Percentiles rank a stretch among this genome's conserved stretches.
phyloP scores from a whole-genome alignment of 768 basidiomycete genomes.

The Lyophyllum atratum region DNA sequence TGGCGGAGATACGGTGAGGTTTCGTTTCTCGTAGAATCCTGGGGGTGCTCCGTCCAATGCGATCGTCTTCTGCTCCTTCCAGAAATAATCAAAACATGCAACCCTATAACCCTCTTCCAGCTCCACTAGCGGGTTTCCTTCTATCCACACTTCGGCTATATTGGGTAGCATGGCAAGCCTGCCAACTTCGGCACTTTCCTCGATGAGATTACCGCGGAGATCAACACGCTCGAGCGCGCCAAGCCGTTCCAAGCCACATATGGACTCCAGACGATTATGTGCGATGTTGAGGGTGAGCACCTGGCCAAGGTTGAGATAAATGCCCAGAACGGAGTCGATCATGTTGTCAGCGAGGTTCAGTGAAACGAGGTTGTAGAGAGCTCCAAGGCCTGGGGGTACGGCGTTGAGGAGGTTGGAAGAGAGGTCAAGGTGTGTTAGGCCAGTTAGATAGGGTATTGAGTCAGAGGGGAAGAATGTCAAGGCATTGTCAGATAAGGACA shows the following conservation, averaged over 20 bases:
- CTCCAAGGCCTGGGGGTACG: slow-evolving; percentile 74
- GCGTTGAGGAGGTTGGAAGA: slow-evolving; percentile 91
- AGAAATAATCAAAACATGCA: slow-evolving; percentile 82
- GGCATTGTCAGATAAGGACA: slow-evolving; percentile 79
- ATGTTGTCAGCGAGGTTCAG: slow-evolving; percentile 97
- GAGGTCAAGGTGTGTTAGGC: slow-evolving; percentile 82
- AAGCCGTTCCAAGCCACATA: slow-evolving; percentile 93
- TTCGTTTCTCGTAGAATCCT: slow-evolving; percentile 70
- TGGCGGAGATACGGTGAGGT: slow-evolving; percentile 48
- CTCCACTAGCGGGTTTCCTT: slow-evolving; percentile 81
- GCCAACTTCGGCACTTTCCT: slow-evolving; percentile 84
- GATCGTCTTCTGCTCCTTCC: slow-evolving; percentile 78
- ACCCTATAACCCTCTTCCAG: slow-evolving; percentile 74
- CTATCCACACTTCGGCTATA: slow-evolving; percentile 78
- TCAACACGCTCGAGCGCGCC: slow-evolving; percentile 84
- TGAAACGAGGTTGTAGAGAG: slow-evolving; percentile 79
- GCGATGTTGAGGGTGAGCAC: slow-evolving; percentile 80
- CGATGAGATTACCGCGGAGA: slow-evolving; percentile 74
- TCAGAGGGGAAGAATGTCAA: slow-evolving; percentile 79
- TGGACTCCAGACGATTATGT: slow-evolving; percentile 88
- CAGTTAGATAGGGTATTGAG: slow-evolving; percentile 64
- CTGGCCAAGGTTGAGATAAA: slow-evolving; percentile 79
- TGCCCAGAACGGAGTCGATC: slow-evolving; percentile 92
- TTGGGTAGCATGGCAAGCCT: slow-evolving; percentile 79
- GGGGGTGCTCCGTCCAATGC: slow-evolving; percentile 75